phyloP scores from a whole-genome alignment of 1,139 yeast genomes.

The Debaryomycetaceae sp. region DNA sequence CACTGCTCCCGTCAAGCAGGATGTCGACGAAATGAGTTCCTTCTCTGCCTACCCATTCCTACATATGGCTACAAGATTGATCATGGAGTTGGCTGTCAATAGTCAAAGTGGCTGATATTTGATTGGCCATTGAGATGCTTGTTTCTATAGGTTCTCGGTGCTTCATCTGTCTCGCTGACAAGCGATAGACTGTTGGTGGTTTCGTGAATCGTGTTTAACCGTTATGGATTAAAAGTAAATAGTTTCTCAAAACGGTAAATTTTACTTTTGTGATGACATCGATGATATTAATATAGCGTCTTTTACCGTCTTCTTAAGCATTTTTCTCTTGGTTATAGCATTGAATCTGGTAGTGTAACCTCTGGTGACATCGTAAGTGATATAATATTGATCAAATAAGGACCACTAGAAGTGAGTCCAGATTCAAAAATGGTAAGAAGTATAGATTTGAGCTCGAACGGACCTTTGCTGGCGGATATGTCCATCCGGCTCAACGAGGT shows the following conservation, averaged over 20 bases:
- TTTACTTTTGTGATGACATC: neutral
- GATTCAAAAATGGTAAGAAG: conserved; percentile 23
- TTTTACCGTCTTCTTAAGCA: neutral
- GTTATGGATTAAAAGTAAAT: conserved; percentile 10
- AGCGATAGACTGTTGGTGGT: neutral
- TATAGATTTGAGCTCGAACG: conserved; percentile 23
- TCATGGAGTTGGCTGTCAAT: conserved; percentile 96
- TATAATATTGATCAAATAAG: neutral
- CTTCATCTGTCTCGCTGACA: neutral
- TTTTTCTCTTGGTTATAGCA: neutral
- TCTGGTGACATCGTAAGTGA: neutral
- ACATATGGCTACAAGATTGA: conserved; percentile 85
- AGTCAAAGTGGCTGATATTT: conserved; percentile 22
- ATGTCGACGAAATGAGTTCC: conserved; percentile 71
- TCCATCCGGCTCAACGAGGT: conserved; percentile 37
- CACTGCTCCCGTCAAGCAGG: conserved; percentile 21
- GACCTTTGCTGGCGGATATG: conserved; percentile 21
- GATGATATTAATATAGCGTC: neutral
- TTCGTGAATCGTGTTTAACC: conserved; percentile 9
- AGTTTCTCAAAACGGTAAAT: conserved; percentile 9
- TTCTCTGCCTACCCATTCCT: conserved; percentile 94
- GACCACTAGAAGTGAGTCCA: neutral
- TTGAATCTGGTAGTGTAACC: neutral
- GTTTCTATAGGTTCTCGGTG: neutral
- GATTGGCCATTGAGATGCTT: neutral